A percentile compares a stretch with the other conserved stretches of the same genome.
Conservation (phyloP, 2,329 filamentous ascomycete genomes). For the Claviceps africana region DNA sequence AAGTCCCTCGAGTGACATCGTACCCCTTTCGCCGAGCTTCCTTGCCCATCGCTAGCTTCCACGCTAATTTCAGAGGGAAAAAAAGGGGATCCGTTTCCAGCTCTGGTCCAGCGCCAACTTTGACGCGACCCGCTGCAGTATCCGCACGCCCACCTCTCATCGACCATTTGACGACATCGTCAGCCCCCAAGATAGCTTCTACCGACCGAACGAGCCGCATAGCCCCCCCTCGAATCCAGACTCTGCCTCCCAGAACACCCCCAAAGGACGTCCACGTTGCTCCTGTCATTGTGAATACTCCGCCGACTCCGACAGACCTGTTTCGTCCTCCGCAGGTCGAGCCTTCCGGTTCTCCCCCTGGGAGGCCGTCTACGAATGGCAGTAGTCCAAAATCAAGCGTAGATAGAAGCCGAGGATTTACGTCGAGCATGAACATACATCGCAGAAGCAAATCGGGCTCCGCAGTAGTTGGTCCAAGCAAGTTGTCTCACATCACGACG, state of each 20-base stretch:
- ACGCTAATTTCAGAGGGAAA: neutral
- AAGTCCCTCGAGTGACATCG: neutral
- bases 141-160: slow-evolving; percentile 50
- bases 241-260: slow-evolving; percentile 32
- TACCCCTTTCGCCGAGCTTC: neutral
- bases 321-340: slow-evolving; percentile 9
- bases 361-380: slow-evolving; percentile 16
- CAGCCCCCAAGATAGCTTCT: slow-evolving; percentile 16
- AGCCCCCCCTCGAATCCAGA: slow-evolving; percentile 17
- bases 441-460: slow-evolving; percentile 39
- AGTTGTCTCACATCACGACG: slow-evolving; percentile 63
- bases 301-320: slow-evolving; percentile 46
- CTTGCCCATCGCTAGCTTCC: neutral
- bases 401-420: slow-evolving; percentile 44
- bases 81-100: slow-evolving; percentile 9
- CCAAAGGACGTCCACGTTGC: slow-evolving; percentile 28
- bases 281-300: slow-evolving; percentile 50
- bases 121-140: slow-evolving; percentile 15
- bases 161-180: slow-evolving; percentile 49
- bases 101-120: slow-evolving; percentile 13
- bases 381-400: slow-evolving; percentile 16
- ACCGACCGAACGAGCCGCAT: slow-evolving; percentile 15
- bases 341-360: slow-evolving; percentile 16
- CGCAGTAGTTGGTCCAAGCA: slow-evolving; percentile 56
- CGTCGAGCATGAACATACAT: slow-evolving; percentile 62